Percentiles rank a stretch among this genome's conserved stretches.
phyloP scores from a whole-genome alignment of 2,329 filamentous ascomycete genomes.

The Aspergillus viridinutans region DNA sequence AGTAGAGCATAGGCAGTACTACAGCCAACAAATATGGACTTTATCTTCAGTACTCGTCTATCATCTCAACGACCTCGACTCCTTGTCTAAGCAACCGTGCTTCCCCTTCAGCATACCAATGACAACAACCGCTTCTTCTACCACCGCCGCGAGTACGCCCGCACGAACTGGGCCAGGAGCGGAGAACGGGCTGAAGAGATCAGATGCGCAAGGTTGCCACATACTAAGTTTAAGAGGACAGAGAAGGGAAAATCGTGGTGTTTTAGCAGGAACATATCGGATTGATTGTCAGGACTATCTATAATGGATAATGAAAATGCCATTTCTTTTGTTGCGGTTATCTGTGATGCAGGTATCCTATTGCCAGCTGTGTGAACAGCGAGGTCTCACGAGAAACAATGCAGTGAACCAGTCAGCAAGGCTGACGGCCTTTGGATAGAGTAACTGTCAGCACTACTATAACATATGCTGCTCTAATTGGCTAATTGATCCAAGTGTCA shows the following conservation, averaged over 20 bases:
- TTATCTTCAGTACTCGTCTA: slow-evolving; percentile 48
- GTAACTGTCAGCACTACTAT: neutral
- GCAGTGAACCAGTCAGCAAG: no score
- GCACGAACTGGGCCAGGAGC: slow-evolving; percentile 57
- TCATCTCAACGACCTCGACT: slow-evolving; percentile 50
- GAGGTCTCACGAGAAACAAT: no score
- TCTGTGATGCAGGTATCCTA: neutral
- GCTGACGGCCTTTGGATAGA: neutral
- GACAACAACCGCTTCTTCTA: slow-evolving; percentile 65
- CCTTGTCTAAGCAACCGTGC: slow-evolving; percentile 52
- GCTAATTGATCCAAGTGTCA: no score
- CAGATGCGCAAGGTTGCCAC: slow-evolving; percentile 63
- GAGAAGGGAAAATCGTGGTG: neutral
- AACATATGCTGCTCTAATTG: no score
- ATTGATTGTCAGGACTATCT: neutral
- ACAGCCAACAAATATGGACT: slow-evolving; percentile 43
- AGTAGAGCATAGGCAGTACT: neutral
- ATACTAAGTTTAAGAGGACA: slow-evolving; percentile 43
- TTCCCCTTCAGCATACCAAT: slow-evolving; percentile 42
- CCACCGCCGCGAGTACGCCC: slow-evolving; percentile 58
- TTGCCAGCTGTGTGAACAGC: neutral
- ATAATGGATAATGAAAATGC: neutral
- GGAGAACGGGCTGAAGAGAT: slow-evolving; percentile 58
- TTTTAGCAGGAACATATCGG: neutral
- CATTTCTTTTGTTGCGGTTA: neutral